Conservation (phyloP, 1,284 basidiomycete genomes). For the Spongispora temasekensis region DNA sequence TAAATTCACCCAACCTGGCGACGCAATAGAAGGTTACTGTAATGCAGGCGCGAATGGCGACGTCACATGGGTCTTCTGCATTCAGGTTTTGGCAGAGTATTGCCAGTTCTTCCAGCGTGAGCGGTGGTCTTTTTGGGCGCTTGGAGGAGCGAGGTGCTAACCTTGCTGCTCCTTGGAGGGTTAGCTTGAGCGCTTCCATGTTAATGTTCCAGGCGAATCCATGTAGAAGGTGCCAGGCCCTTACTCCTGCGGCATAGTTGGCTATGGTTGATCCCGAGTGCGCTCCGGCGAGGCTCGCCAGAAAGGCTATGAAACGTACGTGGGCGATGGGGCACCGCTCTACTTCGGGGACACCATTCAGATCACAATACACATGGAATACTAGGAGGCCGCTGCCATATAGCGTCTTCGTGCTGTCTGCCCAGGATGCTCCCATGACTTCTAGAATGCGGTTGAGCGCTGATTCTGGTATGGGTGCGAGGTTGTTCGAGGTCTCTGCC, state of each 20-base stretch:
- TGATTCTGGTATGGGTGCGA: background rate
- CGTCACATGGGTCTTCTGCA: conserved; percentile 25
- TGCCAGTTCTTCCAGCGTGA: background rate
- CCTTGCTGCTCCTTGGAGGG: background rate
- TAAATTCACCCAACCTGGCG: conserved; percentile 24
- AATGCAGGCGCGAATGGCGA: conserved; percentile 36
- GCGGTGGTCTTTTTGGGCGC: background rate
- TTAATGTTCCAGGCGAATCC: conserved; percentile 2
- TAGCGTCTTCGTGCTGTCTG: background rate
- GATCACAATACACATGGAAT: background rate
- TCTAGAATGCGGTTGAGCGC: background rate
- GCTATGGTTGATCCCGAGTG: conserved; percentile 12
- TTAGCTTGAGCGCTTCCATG: background rate
- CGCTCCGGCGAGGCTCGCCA: background rate
- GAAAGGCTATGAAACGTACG: background rate
- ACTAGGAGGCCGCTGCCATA: background rate
- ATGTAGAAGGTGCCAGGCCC: conserved; percentile 42
- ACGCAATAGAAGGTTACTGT: conserved; percentile 36
- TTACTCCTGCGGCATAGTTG: conserved; percentile 33
- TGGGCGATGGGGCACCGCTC: background rate
- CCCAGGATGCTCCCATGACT: background rate
- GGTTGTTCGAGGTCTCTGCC: too few species aligned
- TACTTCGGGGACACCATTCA: background rate
- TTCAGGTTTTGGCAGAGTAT: conserved; percentile 9
- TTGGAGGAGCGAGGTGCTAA: background rate